Base-by-base conservation (phyloP, 495 filamentous ascomycete species). In the Astrothelium macrocarpum region DNA sequence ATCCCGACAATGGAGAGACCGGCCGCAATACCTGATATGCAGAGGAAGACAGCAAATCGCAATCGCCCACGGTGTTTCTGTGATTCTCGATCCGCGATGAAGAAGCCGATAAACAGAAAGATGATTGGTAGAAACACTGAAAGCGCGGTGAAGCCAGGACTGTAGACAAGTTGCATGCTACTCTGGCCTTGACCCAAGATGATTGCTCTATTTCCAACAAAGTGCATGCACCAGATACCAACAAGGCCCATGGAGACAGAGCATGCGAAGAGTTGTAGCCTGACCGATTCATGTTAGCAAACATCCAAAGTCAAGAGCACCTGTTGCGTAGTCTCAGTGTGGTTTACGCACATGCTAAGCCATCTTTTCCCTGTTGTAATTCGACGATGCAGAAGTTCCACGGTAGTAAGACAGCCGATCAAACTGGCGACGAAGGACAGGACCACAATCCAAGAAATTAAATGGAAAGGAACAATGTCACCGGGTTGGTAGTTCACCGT, bases 221-320 rank as follows among this genome's bases (percentile, higher is more conserved):
- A 95, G 71, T 95, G 91, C 86, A 89, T 89, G 65, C 81, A 85
- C 86, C 85, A 89, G 63, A 93, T 91, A n/a, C 87, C 84, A 34
- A 94, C 82, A 0, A 87, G 88, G 0, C 90, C 91, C 87, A 95
- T 90, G 7, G 85, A 80, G 7, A 90, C 76, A 1, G 90, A 84
- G 20, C 89, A 86, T 32, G 81, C 84, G 1, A 85, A 70, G 1
- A 95, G 80, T 4, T 93, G 82, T 66, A 87, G 82, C 81, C 89
- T 92, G 68, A 25, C 45, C 23, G 20, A 66, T 7, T 16, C 20
- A 20, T 60, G 31, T 60, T 42, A 64, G 56, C 23, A 26, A 34
- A 9, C 20, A 60, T 56, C 7, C 11, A 28, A 11, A 36, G 14
- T 20, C 32, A 23, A 26, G 28, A 59, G 43, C 31, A 36, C 23